These are phyloP conservation scores for Colletotrichum theobromicola DNA, from an alignment of 2,329 filamentous ascomycete species.

Conservation along the genomic window DNA sequence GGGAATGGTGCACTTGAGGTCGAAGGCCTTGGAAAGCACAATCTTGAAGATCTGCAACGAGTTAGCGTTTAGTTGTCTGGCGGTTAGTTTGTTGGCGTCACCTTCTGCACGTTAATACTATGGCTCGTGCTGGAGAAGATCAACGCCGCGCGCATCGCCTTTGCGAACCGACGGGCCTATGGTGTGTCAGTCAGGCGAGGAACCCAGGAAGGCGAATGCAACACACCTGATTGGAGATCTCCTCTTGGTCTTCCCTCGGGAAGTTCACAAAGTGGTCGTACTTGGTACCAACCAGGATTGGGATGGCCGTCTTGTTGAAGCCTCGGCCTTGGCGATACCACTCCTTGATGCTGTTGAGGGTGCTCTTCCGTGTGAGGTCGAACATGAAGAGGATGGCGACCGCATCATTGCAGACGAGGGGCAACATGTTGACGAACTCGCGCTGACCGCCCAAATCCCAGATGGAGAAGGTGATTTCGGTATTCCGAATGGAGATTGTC, in stretches of 20 bases:
- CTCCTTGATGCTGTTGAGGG: conserved; percentile 98
- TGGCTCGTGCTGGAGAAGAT: conserved; percentile 99
- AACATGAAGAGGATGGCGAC: conserved; percentile 99
- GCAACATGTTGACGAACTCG: conserved; percentile 99
- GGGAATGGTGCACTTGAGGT: conserved; percentile 97
- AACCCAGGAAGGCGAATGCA: not conserved
- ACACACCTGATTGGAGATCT: conserved; percentile 91
- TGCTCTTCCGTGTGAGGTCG: conserved; percentile 96
- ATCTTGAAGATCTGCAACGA: conserved; percentile 93
- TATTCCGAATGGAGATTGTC: conserved; percentile 98
- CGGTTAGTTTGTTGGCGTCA: conserved; percentile 40
- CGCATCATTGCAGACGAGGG: conserved; percentile 98
- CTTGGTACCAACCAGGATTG: conserved; percentile 95
- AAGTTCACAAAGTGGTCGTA: conserved; percentile 99
- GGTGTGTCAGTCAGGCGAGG: not conserved
- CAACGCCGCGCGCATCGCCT: conserved; percentile 95
- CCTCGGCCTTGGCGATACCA: conserved; percentile 98
- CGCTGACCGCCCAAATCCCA: conserved; percentile 98
- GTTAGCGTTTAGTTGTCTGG: conserved; percentile 10
- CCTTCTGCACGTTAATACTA: conserved; percentile 99
- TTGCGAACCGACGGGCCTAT: conserved; percentile 94
- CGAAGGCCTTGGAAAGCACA: conserved; percentile 96
- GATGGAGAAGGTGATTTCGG: conserved; percentile 99
- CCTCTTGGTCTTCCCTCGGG: conserved; percentile 94
- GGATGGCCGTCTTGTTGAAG: conserved; percentile 99